Base-by-base conservation (phyloP, 176 grass and related monocot species). In the Otatea glauca region DNA sequence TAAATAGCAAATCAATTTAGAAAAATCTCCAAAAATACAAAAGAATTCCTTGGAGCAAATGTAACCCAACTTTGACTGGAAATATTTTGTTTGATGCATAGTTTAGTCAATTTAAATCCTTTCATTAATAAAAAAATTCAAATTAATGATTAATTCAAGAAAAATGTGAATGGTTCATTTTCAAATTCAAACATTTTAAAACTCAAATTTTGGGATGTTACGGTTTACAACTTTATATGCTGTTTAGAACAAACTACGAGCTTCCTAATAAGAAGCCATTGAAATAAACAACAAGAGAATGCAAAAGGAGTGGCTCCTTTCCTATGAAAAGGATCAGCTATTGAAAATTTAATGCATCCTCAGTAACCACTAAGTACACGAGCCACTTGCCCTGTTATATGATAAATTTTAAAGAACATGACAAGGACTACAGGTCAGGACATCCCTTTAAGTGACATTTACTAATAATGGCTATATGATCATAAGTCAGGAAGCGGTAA, bases 281-380 rank as follows among this genome's bases (percentile, higher is more conserved):
- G 71, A 82, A 78, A 79, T 50, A 79, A 72, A 35, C 65, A 88
- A 63, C 34, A 64, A 23, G 64, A 72, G 8, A 70, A 63, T 21
- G 20, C 37, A 70, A 85, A 49, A 70, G 13, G n/a, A 47, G 15
- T 2, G 10, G 45, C 15, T 69, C 62, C 27, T 61, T 44, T 87
- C 27, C 20, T 27, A 27, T 21, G 43, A 74, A 59, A 78, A 47
- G 42, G 9, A 77, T 34, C 58, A 70, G 37, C 5, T 15, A 56
- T 70, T 21, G 4, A 70, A 70, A 37, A 70, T 51, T 56, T 13
- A 25, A 35, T 66, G 14, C 23, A 61, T 70, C 16, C 38, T 60
- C 29, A 56, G 5, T 9, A 23, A 11, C 24, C 15, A 18, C 5
- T 25, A 16, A 73, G 32, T 34, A 13, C 9, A 47, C 3, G 2